Conservation (phyloP, 1,284 basidiomycete species). For the Heterobasidion annosum region DNA sequence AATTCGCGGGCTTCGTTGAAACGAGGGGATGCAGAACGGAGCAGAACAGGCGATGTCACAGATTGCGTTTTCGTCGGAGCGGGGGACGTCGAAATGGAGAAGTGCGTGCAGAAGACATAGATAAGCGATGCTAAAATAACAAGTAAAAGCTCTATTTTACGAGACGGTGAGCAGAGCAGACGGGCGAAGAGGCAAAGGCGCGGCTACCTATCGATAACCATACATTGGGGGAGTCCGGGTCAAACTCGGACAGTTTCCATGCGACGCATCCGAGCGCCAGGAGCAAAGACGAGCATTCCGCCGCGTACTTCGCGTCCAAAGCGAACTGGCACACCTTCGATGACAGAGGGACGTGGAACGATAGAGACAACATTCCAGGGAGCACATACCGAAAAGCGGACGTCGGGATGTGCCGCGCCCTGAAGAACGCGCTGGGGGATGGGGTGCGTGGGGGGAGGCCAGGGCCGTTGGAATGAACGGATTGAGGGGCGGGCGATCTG, state of each 20-base stretch:
- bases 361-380: constrained; percentile 32
- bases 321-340: constrained; percentile 30
- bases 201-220: constrained; percentile 7
- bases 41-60: constrained; percentile 9
- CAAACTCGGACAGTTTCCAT: constrained; percentile 15
- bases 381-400: constrained; percentile 24
- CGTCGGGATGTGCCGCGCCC: constrained; percentile 12
- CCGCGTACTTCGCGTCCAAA: constrained; percentile 47
- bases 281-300: constrained; percentile 46
- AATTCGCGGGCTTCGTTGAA: constrained; percentile 33
- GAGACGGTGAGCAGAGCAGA: constrained; percentile 6
- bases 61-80: constrained; percentile 7
- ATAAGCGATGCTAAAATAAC: constrained; percentile 48
- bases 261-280: constrained; percentile 38
- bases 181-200: neutral
- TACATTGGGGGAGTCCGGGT: constrained; percentile 2
- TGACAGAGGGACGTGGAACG: constrained; percentile 31
- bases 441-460: constrained; percentile 15
- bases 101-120: constrained; percentile 59
- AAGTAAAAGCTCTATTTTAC: constrained; percentile 45
- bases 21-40: constrained; percentile 31
- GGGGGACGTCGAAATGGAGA: constrained; percentile 21
- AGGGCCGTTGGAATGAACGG: constrained; percentile 21
- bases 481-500: constrained; percentile 38
- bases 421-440: constrained; percentile 19